Conservation (phyloP, 148 eudicot species). For the Rhododendron molle region DNA sequence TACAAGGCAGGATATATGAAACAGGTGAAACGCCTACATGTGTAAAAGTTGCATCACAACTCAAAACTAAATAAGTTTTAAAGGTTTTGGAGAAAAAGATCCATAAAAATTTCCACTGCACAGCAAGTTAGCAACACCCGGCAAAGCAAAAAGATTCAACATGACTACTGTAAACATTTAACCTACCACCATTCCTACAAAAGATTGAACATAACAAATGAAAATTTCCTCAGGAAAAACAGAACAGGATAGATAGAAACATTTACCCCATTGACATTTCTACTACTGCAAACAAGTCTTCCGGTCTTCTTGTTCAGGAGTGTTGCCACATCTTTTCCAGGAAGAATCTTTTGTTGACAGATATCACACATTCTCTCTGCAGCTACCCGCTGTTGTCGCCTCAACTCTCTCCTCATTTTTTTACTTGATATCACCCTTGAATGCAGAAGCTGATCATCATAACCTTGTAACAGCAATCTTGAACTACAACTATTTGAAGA, state of each 20-base stretch:
- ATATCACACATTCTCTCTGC: constrained; percentile 81
- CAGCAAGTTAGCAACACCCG: not conserved
- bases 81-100: not conserved
- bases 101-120: not conserved
- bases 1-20: constrained; percentile 82
- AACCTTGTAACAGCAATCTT: constrained; percentile 35
- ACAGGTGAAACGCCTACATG: constrained; percentile 81
- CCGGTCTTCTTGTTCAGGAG: constrained; percentile 76
- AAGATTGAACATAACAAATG: not conserved
- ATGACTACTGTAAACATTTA: not conserved
- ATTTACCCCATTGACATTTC: constrained; percentile 78
- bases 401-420: constrained; percentile 54
- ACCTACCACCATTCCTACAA: not conserved
- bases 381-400: constrained; percentile 53
- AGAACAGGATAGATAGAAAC: not conserved
- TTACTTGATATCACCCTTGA: constrained; percentile 51
- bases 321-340: constrained; percentile 90
- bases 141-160: not conserved
- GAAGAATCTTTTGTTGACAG: constrained; percentile 86
- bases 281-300: constrained; percentile 74
- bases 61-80: not conserved
- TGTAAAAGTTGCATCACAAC: not conserved
- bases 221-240: not conserved
- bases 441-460: constrained; percentile 60
- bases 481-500: constrained; percentile 38